phyloP scores from a whole-genome alignment of 1,284 basidiomycete genomes.

The Cutaneotrichosporon arboriforme region DNA sequence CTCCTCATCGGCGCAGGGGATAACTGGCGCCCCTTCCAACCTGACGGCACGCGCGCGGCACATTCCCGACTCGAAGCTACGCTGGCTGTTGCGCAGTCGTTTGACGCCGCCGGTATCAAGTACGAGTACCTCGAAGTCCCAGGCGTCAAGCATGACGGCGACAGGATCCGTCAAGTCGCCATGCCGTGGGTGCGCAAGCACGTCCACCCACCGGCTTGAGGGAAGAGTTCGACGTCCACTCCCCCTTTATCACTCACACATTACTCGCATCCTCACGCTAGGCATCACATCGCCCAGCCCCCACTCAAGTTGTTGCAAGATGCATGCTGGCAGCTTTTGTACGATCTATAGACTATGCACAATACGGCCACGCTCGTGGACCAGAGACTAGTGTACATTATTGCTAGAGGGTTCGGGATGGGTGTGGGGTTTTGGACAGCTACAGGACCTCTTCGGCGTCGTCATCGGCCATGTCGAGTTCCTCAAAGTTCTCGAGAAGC shows the following conservation, averaged over 20 bases:
- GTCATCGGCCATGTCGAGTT: conserved; percentile 45
- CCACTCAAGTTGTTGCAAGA: too few relatives aligned
- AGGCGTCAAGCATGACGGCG: conserved; percentile 12
- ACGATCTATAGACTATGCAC: too few relatives aligned
- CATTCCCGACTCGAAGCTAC: conserved; percentile 14
- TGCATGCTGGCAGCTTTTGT: too few relatives aligned
- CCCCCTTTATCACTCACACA: too few relatives aligned
- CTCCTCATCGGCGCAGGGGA: conserved; percentile 16
- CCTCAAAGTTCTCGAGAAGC: conserved; percentile 84
- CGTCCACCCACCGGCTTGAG: neutral
- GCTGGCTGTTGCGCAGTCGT: conserved; percentile 11
- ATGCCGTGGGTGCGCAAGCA: conserved; percentile 13
- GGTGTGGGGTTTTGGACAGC: neutral
- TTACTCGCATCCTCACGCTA: too few relatives aligned
- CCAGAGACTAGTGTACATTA: too few relatives aligned
- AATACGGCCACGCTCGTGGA: too few relatives aligned
- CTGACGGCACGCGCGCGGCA: conserved; percentile 10
- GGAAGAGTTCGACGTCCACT: too few relatives aligned
- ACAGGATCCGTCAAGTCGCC: conserved; percentile 7
- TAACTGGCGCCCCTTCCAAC: conserved; percentile 12
- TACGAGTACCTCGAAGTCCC: conserved; percentile 9
- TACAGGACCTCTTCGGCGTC: conserved; percentile 10
- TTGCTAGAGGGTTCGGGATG: too few relatives aligned
- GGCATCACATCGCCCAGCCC: too few relatives aligned
- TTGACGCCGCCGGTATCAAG: conserved; percentile 9